Conservation (phyloP, 345 rosid genomes). For the Linum trigynum region DNA sequence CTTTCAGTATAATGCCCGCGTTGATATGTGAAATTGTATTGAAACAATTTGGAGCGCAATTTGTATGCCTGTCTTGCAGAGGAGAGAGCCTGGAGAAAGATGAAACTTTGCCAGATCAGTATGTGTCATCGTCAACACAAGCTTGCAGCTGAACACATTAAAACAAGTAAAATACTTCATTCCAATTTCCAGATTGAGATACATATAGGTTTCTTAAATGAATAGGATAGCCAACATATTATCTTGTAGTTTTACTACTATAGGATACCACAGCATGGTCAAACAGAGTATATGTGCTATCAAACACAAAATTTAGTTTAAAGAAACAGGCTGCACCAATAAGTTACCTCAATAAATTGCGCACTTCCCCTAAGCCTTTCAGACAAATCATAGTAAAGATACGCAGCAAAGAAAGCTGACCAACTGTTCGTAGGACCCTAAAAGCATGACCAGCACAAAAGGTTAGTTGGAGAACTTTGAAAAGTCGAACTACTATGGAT, state of each 20-base stretch:
- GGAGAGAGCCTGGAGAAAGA: constrained; percentile 54
- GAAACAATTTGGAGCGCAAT: constrained; percentile 61
- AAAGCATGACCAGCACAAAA: constrained; percentile 9
- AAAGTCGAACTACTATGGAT: neutral
- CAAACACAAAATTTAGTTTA: too few relatives aligned
- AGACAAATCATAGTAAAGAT: constrained; percentile 72
- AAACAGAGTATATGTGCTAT: too few relatives aligned
- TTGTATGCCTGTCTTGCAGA: constrained; percentile 72
- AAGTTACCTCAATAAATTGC: constrained; percentile 57
- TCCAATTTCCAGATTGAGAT: too few relatives aligned
- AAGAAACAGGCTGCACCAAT: neutral
- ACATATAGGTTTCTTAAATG: too few relatives aligned
- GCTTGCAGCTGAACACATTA: too few relatives aligned
- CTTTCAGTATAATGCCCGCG: constrained; percentile 30
- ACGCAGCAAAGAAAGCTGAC: constrained; percentile 59
- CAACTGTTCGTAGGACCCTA: constrained; percentile 45
- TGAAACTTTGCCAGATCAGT: neutral
- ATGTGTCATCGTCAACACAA: too few relatives aligned
- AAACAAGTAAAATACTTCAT: neutral
- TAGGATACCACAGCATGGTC: too few relatives aligned
- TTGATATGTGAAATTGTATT: constrained; percentile 53
- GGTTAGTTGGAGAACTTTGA: neutral
- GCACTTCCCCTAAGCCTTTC: constrained; percentile 57
- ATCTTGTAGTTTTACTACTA: too few relatives aligned
- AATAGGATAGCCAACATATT: too few relatives aligned